Conservation (phyloP, 1,139 yeast species). For the Suhomyces anneliseae region DNA sequence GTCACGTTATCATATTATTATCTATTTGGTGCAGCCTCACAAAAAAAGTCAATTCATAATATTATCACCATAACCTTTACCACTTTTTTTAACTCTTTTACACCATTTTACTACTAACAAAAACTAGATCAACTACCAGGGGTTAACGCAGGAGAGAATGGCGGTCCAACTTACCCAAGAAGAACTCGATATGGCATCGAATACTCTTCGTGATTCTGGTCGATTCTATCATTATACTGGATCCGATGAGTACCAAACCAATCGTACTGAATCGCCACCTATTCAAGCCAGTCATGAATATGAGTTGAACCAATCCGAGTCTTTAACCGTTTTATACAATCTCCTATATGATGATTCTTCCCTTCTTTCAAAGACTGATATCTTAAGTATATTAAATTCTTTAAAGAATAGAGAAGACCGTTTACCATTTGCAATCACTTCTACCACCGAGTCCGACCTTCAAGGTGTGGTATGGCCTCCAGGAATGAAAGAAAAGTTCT, state of each 20-base stretch:
- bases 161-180: conserved; percentile 19
- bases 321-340: conserved; percentile 41
- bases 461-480: conserved; percentile 44
- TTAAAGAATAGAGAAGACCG: conserved; percentile 38
- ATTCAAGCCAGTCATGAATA: conserved; percentile 25
- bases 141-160: conserved; percentile 8
- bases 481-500: conserved; percentile 32
- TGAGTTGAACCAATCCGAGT: conserved; percentile 43
- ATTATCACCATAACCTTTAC: background rate
- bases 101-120: background rate
- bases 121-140: background rate
- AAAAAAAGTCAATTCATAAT: too few species aligned
- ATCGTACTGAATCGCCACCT: background rate
- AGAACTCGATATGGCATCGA: conserved; percentile 9
- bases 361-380: conserved; percentile 35
- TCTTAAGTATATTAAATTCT: conserved; percentile 35
- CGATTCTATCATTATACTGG: background rate
- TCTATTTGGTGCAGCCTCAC: background rate
- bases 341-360: conserved; percentile 42
- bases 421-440: conserved; percentile 27
- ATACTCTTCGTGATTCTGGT: background rate
- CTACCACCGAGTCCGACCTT: conserved; percentile 20
- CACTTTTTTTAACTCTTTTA: background rate
- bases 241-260: background rate
- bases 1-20: background rate